Evolutionary conservation across 371 early-diverging fungal species (phyloP), one percentile per base, ranked within the genome.

Genomic region (Zychaea mexicana): DNA sequence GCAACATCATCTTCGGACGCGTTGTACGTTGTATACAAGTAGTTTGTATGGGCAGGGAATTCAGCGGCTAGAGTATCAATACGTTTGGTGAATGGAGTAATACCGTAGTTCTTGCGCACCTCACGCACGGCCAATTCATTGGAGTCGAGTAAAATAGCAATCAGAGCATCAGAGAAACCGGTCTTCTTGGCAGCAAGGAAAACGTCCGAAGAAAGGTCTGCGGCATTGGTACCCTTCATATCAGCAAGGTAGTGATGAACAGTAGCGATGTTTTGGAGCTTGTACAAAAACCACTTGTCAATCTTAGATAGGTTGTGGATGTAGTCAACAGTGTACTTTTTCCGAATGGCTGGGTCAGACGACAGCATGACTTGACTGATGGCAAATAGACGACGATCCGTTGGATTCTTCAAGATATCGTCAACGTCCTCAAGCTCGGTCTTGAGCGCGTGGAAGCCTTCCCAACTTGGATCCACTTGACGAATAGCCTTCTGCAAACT

Each of bases 241-340:
- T 65, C 70, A 21, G 53, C 46, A 31, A 95, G 84, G 52, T 81
- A 70, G 47, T 73, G 61, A 58, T 90, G 86, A 27, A 88, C 76
- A 32, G 82, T 67, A 64, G 89, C 91, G 70, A 97, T 92, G 82
- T 95, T 95, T 54, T 90, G 85, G n/a, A 96, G 83, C 83, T 94
- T 94, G 86, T 93, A 72, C 57, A 97, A 80, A 89, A 97, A 97
- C 96, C 96, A 97, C 61, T 89, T 88, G 81, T 97, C 97, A 65
- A 97, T 92, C 78, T 90, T 92, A 74, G 96, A 96, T 36, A 94
- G 71, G 26, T 92, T 86, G 68, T 92, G 91, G 56, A 97, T 81
- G 66, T 87, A 77, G 57, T 95, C 95, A 7, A 94, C 91, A 0
- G 91, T 76, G 78, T 93, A 95, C 61, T 88, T 81, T 61, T 93